Percentiles rank a stretch among this genome's conserved stretches.
phyloP scores from a whole-genome alignment of 306 rosid species.

The Acacia crassicarpa region DNA sequence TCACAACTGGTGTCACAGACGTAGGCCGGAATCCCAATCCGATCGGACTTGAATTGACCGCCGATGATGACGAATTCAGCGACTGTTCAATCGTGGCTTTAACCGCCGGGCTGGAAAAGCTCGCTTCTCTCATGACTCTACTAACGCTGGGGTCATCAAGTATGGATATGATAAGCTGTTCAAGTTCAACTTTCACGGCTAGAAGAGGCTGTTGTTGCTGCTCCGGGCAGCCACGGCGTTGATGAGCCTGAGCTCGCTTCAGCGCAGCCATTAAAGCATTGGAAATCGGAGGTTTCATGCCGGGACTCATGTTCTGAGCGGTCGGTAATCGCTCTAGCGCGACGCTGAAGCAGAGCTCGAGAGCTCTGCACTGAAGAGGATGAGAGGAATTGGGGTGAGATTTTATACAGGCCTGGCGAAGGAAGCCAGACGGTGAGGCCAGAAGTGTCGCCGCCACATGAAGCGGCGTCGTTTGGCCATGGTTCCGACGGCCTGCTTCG shows the following conservation, averaged over 20 bases:
- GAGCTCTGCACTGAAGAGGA: constrained; percentile 95
- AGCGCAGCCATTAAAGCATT: constrained; percentile 95
- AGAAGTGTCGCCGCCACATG: constrained; percentile 90
- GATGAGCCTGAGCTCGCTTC: constrained; percentile 96
- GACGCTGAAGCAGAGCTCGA: constrained; percentile 95
- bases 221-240: constrained; percentile 95
- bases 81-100: constrained; percentile 88
- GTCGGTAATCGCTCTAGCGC: constrained; percentile 92
- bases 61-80: constrained; percentile 45
- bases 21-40: constrained; percentile 71
- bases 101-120: constrained; percentile 90
- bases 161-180: constrained; percentile 87
- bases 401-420: constrained; percentile 93
- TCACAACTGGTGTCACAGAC: constrained; percentile 4
- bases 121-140: constrained; percentile 94
- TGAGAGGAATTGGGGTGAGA: constrained; percentile 95
- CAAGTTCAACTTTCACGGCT: constrained; percentile 92
- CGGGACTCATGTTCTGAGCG: constrained; percentile 63
- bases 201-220: constrained; percentile 96
- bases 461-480: constrained; percentile 95
- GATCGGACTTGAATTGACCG: constrained; percentile 53
- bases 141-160: constrained; percentile 98
- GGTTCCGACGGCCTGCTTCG: constrained; percentile 89
- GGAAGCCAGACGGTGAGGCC: constrained; percentile 74
- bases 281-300: constrained; percentile 84